Evolutionary conservation across 257 asterid species (phyloP), one percentile per base, ranked within the genome.

Genomic region (Plantago ovata): DNA sequence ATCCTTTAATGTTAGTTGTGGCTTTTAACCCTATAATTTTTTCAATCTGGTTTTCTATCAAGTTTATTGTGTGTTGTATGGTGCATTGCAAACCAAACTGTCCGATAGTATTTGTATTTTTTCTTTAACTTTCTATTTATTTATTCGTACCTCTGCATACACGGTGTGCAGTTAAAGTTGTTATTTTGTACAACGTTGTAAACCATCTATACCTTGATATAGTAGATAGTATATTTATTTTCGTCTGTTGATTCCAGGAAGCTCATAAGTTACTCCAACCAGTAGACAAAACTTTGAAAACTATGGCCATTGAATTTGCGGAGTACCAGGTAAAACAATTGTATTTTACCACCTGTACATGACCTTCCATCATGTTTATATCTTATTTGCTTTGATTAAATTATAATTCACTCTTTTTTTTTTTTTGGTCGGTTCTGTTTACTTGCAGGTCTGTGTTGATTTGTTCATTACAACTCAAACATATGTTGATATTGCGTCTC

Each of bases 221-320:
- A 51, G 61, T 39, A 42, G 41, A 10, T 58, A 14, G 47, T 64
- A 36, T 49, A n/a, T 12, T 65, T 39, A 60, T 66, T 45, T 49
- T 45, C 23, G 44, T 68, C 56, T 45, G 60, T 71, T 70, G 38
- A 76, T 73, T 81, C 74, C 92, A 93, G 99, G 97, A 93, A 86
- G 84, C 92, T 62, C 87, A 86, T 75, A 93, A 86, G 62, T 79
- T 93, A 72, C 95, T 93, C 63, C 99, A 89, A 76, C 95, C 96
- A 48, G 94, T 74, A 42, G 99, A 93, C 73, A 89, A 86, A 85
- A 72, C 72, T 73, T 67, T 89, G 20, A 93, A 84, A 71, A 84
- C 96, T 40, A 79, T 89, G 94, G 99, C 99, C 44, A 84, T 86
- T 71, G 99, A 93, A 76, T 83, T 93, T 69, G 99, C 99, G 41